These are phyloP conservation scores for Pluteus cervinus DNA, from an alignment of 768 basidiomycete genomes.

Conservation along the genomic window DNA sequence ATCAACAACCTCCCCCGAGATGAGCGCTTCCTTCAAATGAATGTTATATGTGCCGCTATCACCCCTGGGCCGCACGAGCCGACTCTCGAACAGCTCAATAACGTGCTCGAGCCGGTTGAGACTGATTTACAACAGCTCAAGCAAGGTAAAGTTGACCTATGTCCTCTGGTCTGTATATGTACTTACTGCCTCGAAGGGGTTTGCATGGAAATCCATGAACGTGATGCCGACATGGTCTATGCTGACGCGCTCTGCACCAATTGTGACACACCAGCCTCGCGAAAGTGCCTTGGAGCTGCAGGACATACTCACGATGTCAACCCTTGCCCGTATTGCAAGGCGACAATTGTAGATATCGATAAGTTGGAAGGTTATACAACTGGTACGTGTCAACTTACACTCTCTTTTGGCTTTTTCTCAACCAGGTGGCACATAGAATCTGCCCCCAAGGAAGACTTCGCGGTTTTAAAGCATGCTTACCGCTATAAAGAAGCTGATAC, in stretches of 20 bases:
- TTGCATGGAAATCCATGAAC: slow-evolving; percentile 17
- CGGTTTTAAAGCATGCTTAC: no score
- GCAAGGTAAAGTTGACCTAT: no score
- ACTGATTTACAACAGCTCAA: slow-evolving; percentile 15
- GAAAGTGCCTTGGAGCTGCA: slow-evolving; percentile 18
- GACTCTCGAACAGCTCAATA: slow-evolving; percentile 17
- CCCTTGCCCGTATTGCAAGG: slow-evolving; percentile 19
- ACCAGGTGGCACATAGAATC: no score
- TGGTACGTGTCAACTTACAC: no score
- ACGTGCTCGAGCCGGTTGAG: slow-evolving; percentile 13
- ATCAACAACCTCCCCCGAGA: slow-evolving; percentile 16
- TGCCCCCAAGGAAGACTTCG: no score
- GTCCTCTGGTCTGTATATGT: slow-evolving; percentile 13
- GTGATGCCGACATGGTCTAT: slow-evolving; percentile 11
- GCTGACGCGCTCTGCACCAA: slow-evolving; percentile 18
- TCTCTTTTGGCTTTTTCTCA: no score
- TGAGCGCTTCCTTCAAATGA: slow-evolving; percentile 13
- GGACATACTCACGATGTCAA: slow-evolving; percentile 19
- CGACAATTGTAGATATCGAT: slow-evolving; percentile 15
- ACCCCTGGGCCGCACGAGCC: slow-evolving; percentile 23
- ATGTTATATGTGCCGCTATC: slow-evolving; percentile 14
- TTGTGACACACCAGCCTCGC: slow-evolving; percentile 21
- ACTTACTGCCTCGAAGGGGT: slow-evolving; percentile 13
- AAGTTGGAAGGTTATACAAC: slow-evolving; percentile 8
- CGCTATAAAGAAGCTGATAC: no score